Evolutionary conservation across 169 alveolate genomes (phyloP), one percentile per base, ranked within the genome.

Genomic region (Plasmodium vinckei): DNA sequence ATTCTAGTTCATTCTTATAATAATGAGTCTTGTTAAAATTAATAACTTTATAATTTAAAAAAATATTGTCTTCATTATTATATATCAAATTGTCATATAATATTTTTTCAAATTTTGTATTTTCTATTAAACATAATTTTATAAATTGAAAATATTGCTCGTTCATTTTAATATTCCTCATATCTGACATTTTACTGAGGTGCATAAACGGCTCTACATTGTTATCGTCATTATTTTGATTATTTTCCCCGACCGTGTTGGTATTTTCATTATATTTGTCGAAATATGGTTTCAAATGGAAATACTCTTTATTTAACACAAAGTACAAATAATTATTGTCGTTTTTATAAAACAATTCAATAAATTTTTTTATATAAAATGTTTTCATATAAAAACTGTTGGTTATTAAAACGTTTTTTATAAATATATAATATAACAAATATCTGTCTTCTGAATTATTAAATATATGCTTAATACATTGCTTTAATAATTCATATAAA

Each of bases 381-480:
- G 73, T 86, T 56, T 70, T 86, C 73, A 86, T 47, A 65, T 54
- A 57, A 69, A 86, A 46, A 27, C 23, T 49, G 15, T 86, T 56
- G 0, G 86, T 86, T 44, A 71, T 44, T 69, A 86, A 86, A 42
- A 86, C 61, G 39, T 86, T 86, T 72, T 86, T 86, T 51, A 86
- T 27, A 59, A 86, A 86, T 57, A 86, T 70, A 65, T 59, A 86
- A 39, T 86, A 86, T 21, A 86, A 59, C 53, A 70, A 59, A 70
- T 68, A 51, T 65, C 56, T 86, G 25, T 86, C 87, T 64, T 86
- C 73, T 51, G 61, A 23, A 53, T 59, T 53, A 7, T 59, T 44
- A 86, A 86, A 86, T 25, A 86, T 86, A 53, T 86, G 75, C 33
- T 86, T 70, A 56, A 86, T 70, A 27, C 91, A 86, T 33, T 70